A percentile compares a stretch with the other conserved stretches of the same genome.
These are phyloP conservation scores for Alternaria solani DNA, from an alignment of 2,329 filamentous ascomycete species.

Conservation along the genomic window DNA sequence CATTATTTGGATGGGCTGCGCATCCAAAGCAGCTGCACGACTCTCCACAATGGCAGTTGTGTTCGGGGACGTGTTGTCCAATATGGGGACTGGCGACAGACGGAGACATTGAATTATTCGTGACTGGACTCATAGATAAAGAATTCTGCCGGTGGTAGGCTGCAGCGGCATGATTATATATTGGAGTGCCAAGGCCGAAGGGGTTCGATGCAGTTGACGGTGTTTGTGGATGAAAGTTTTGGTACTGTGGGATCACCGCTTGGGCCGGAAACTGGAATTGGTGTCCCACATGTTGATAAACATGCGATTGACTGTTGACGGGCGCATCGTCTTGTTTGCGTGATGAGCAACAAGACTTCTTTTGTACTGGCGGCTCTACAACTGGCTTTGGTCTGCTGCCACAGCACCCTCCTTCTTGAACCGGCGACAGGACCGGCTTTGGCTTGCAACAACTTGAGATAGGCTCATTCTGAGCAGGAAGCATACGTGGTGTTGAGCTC, in stretches of 20 bases:
- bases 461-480: constrained; percentile 36
- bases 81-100: constrained; percentile 40
- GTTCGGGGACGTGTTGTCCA: constrained; percentile 49
- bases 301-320: constrained; percentile 13
- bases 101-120: constrained; percentile 23
- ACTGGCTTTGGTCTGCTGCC: constrained; percentile 34
- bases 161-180: constrained; percentile 46
- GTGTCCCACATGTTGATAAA: constrained; percentile 22
- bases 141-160: constrained; percentile 42
- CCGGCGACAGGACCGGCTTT: constrained; percentile 27
- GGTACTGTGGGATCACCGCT: constrained; percentile 30
- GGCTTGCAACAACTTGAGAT: constrained; percentile 46
- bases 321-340: constrained; percentile 21
- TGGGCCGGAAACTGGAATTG: constrained; percentile 34
- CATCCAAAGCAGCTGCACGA: constrained; percentile 73
- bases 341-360: constrained; percentile 46
- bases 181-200: constrained; percentile 43
- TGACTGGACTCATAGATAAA: constrained; percentile 41
- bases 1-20: constrained; percentile 72
- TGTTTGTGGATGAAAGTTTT: constrained; percentile 27
- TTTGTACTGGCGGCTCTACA: constrained; percentile 16
- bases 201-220: constrained; percentile 27
- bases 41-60: constrained; percentile 70
- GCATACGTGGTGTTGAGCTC: constrained; percentile 49
- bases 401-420: constrained; percentile 40